A percentile compares a stretch with the other conserved stretches of the same genome.
Evolutionary conservation across 441 rosid species (phyloP).

Genomic region (Raphanus hybrid): DNA sequence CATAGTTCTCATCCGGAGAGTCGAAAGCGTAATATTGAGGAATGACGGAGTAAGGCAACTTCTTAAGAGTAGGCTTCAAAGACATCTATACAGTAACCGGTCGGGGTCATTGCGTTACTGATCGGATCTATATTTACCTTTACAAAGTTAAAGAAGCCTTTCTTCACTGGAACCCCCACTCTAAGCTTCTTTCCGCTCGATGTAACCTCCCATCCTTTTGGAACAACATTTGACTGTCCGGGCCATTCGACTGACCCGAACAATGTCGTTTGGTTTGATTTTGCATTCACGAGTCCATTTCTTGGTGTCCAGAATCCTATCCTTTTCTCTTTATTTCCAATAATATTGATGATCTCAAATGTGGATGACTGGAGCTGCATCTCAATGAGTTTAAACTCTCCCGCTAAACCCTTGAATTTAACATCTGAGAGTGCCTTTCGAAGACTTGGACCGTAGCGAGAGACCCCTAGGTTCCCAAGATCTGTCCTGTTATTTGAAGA

Average conservation of each 20-base stretch:
- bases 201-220: slow-evolving; percentile 40
- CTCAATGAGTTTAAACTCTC: slow-evolving; percentile 37
- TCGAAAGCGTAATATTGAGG: slow-evolving; percentile 15
- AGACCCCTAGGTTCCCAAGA: slow-evolving; percentile 19
- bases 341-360: slow-evolving; percentile 48
- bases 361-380: slow-evolving; percentile 33
- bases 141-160: slow-evolving; percentile 19
- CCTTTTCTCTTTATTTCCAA: slow-evolving; percentile 23
- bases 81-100: slow-evolving; percentile 21
- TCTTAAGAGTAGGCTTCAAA: slow-evolving; percentile 28
- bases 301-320: slow-evolving; percentile 49
- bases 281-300: slow-evolving; percentile 24
- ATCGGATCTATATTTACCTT: background rate
- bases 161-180: slow-evolving; percentile 35
- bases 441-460: slow-evolving; percentile 37
- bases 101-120: background rate
- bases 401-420: slow-evolving; percentile 43
- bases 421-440: slow-evolving; percentile 11
- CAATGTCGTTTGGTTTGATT: background rate
- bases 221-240: slow-evolving; percentile 34
- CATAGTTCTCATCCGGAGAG: slow-evolving; percentile 23
- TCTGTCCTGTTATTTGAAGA: slow-evolving; percentile 12
- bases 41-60: slow-evolving; percentile 26
- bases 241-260: slow-evolving; percentile 43
- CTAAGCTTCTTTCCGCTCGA: slow-evolving; percentile 14